Evolutionary conservation across 164 flowering plant genomes (phyloP).

Genomic region (Tetrastigma voinierianum): DNA sequence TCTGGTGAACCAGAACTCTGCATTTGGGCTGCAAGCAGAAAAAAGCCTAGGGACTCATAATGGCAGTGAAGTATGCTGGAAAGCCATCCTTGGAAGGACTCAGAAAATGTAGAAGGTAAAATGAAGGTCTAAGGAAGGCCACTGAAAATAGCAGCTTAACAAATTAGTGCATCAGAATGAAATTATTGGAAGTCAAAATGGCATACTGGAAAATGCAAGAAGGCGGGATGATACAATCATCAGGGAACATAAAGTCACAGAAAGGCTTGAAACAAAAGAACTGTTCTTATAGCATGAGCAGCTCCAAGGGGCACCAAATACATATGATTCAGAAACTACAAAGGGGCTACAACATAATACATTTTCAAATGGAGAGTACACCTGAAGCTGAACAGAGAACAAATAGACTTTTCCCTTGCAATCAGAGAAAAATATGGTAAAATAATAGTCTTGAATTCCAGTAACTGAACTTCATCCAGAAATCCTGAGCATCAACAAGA

Average conservation of each 20-base stretch:
- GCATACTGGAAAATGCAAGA: conserved; percentile 26
- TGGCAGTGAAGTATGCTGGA: conserved; percentile 15
- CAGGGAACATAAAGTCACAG: conserved; percentile 21
- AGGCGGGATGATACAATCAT: conserved; percentile 18
- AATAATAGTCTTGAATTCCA: conserved; percentile 20
- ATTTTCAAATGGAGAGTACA: conserved; percentile 12
- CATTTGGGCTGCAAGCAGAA: conserved; percentile 12
- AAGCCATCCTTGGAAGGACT: conserved; percentile 18
- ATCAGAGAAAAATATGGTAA: conserved; percentile 24
- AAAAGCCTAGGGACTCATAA: conserved; percentile 11
- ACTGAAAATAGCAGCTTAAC: conserved; percentile 22
- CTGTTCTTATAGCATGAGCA: conserved; percentile 12
- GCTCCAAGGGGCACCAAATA: conserved; percentile 13
- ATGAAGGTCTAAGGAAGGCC: conserved; percentile 13
- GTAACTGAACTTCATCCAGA: conserved; percentile 20
- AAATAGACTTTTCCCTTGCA: conserved; percentile 7
- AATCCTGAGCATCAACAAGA: conserved; percentile 22
- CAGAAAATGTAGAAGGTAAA: conserved; percentile 18
- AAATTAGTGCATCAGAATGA: conserved; percentile 6
- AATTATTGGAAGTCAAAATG: conserved; percentile 8
- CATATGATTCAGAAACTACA: conserved; percentile 22
- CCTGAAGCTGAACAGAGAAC: conserved; percentile 29
- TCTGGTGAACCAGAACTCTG: conserved; percentile 7
- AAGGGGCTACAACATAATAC: conserved; percentile 12
- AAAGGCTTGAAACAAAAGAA: conserved; percentile 20